Conservation (phyloP, 1,139 yeast species). For the Hemisphaericaspora xylofermentans region DNA sequence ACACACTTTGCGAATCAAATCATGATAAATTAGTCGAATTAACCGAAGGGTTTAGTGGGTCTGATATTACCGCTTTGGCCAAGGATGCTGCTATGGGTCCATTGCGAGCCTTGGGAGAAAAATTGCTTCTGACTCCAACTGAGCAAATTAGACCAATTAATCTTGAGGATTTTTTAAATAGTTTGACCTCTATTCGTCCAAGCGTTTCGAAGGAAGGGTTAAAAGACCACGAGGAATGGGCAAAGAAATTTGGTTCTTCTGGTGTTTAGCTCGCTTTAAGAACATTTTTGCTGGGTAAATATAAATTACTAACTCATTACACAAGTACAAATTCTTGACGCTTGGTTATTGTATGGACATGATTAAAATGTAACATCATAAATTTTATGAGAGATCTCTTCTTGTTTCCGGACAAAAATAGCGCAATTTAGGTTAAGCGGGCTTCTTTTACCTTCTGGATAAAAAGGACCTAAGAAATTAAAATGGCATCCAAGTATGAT, state of each 20-base stretch:
- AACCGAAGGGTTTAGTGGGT: conserved; percentile 86
- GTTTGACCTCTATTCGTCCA: conserved; percentile 84
- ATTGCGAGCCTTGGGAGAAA: conserved; percentile 84
- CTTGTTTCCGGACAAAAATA: no score
- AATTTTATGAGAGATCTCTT: no score
- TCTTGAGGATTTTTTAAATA: conserved; percentile 70
- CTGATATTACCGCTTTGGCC: conserved; percentile 92
- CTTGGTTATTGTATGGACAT: no score
- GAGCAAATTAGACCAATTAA: conserved; percentile 82
- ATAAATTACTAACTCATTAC: neutral
- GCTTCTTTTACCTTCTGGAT: no score
- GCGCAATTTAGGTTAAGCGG: no score
- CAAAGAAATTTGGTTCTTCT: conserved; percentile 82
- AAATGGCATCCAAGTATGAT: no score
- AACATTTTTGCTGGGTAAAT: neutral
- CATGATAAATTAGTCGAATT: conserved; percentile 55
- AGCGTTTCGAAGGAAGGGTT: conserved; percentile 88
- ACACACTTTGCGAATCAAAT: conserved; percentile 65
- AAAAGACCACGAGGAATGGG: conserved; percentile 83
- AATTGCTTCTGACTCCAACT: conserved; percentile 77
- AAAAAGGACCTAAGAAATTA: no score
- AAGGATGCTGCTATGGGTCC: conserved; percentile 99
- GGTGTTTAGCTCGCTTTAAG: conserved; percentile 54
- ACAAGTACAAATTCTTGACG: neutral
- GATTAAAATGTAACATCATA: no score